Percentiles rank a stretch among this genome's conserved stretches.
phyloP scores from a whole-genome alignment of 352 stramenopile species.

The Peronospora belbahrii region DNA sequence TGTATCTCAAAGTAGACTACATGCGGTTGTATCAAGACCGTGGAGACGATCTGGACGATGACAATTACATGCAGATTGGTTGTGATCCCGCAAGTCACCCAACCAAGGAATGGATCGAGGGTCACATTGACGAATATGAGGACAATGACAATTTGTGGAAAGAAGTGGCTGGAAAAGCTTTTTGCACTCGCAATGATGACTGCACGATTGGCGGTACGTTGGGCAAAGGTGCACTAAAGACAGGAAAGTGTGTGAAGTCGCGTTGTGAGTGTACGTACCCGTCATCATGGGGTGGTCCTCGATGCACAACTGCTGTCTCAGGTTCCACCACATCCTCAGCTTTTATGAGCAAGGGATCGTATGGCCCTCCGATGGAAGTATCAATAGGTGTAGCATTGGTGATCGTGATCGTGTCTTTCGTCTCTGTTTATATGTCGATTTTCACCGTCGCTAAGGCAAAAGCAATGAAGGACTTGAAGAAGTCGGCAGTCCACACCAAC shows the following conservation, averaged over 20 bases:
- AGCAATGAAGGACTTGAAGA: not conserved
- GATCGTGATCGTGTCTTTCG: constrained; percentile 24
- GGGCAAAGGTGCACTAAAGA: constrained; percentile 19
- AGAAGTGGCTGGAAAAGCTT: constrained; percentile 30
- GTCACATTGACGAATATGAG: constrained; percentile 50
- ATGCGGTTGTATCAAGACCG: constrained; percentile 54
- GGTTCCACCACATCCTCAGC: constrained; percentile 1
- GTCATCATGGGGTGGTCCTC: constrained; percentile 53
- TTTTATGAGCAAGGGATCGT: too few relatives aligned
- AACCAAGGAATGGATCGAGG: constrained; percentile 61
- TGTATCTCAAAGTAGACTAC: constrained; percentile 72
- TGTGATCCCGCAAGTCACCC: constrained; percentile 48
- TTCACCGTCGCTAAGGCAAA: constrained; percentile 9
- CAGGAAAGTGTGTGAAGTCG: constrained; percentile 34
- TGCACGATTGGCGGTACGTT: constrained; percentile 27
- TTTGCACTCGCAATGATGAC: constrained; percentile 37
- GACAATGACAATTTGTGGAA: constrained; percentile 39
- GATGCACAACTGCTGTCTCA: constrained; percentile 37
- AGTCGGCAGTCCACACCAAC: not conserved
- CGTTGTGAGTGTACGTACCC: constrained; percentile 42
- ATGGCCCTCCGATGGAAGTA: constrained; percentile 38
- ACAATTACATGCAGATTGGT: constrained; percentile 46
- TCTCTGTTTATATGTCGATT: constrained; percentile 27
- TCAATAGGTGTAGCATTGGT: constrained; percentile 24
- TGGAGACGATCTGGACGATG: constrained; percentile 23